phyloP scores from a whole-genome alignment of 495 filamentous ascomycete genomes.

The Lindgomyces ingoldianus region DNA sequence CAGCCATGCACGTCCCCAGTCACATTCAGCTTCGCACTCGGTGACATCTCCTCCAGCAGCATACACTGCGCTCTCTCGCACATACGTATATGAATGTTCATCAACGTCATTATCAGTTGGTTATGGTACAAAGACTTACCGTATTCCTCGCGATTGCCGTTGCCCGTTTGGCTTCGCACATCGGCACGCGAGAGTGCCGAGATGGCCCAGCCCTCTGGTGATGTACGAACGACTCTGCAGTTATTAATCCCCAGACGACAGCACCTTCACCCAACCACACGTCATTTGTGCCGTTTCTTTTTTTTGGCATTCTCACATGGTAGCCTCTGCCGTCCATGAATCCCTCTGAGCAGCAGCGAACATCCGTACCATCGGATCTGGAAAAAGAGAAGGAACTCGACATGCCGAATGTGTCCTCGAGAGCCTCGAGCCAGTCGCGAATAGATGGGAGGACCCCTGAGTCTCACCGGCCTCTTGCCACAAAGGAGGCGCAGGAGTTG shows the following conservation, averaged over 20 bases:
- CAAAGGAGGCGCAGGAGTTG: not conserved
- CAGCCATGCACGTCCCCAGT: too few species aligned
- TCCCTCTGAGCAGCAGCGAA: not conserved
- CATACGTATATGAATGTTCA: too few species aligned
- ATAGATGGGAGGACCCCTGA: not conserved
- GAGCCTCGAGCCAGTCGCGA: not conserved
- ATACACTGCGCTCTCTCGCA: too few species aligned
- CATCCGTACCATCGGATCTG: not conserved
- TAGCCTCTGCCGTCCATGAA: not conserved
- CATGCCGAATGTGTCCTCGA: not conserved
- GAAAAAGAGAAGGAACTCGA: not conserved
- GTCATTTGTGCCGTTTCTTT: too few species aligned
- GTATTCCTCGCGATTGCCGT: not conserved
- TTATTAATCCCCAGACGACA: not conserved
- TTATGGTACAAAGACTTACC: too few species aligned
- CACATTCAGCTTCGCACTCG: too few species aligned
- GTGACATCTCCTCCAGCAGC: too few species aligned
- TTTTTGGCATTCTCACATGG: not conserved
- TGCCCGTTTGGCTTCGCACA: not conserved
- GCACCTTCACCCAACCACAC: not conserved
- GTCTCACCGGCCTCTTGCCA: not conserved
- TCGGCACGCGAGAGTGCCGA: not conserved
- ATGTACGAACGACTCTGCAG: not conserved
- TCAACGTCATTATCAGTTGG: too few species aligned
- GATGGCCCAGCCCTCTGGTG: too few species aligned